Evolutionary conservation across 2,329 filamentous ascomycete genomes (phyloP).

Genomic region (Microcera coccophila): DNA sequence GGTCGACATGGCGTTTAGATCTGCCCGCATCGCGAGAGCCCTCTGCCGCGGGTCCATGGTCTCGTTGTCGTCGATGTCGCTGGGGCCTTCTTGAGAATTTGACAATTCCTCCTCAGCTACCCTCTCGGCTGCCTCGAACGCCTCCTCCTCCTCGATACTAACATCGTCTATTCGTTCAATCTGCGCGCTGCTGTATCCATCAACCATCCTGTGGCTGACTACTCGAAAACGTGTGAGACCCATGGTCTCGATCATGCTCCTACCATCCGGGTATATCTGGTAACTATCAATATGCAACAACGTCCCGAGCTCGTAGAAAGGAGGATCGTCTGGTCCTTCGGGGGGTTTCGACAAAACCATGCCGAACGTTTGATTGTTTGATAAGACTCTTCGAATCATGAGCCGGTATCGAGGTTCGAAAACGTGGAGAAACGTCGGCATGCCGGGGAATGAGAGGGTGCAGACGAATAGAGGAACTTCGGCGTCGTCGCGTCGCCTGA

Average conservation of each 20-base stretch:
- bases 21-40: slow-evolving; percentile 1
- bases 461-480: slow-evolving; percentile 75
- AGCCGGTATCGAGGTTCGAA: slow-evolving; percentile 87
- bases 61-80: slow-evolving; percentile 5
- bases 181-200: slow-evolving; percentile 75
- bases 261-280: slow-evolving; percentile 72
- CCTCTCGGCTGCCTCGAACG: slow-evolving; percentile 64
- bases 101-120: slow-evolving; percentile 5
- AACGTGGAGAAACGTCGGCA: slow-evolving; percentile 85
- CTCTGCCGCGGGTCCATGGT: slow-evolving; percentile 1
- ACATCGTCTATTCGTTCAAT: slow-evolving; percentile 78
- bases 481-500: slow-evolving; percentile 51
- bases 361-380: slow-evolving; percentile 72
- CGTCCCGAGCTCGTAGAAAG: slow-evolving; percentile 73
- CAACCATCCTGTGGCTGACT: slow-evolving; percentile 57
- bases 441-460: slow-evolving; percentile 73
- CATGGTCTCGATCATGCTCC: slow-evolving; percentile 74
- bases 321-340: slow-evolving; percentile 30
- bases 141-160: slow-evolving; percentile 75
- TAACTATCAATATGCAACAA: slow-evolving; percentile 71
- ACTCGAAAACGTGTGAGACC: slow-evolving; percentile 77
- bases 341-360: slow-evolving; percentile 71
- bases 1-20: slow-evolving; percentile 56
- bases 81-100: neutral
- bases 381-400: slow-evolving; percentile 78